Evolutionary conservation across 129 eudicot species (phyloP), one percentile per base, ranked within the genome.

Genomic region (Tanacetum coccineum): DNA sequence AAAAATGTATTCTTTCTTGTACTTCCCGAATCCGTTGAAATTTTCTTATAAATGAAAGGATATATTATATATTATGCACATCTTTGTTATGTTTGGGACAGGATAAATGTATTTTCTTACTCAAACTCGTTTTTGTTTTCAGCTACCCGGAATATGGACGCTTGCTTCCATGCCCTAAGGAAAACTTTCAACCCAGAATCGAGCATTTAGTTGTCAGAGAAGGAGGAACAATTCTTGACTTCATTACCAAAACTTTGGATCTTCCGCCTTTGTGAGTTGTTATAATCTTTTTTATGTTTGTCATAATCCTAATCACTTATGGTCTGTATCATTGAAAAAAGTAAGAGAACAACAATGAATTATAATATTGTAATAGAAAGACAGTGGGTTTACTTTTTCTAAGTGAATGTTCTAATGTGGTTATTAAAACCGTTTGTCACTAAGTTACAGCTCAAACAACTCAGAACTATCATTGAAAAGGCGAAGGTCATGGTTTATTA

Each of bases 261-360:
- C 90, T 91, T 74, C 96, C 97, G 36, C 87, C 87, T 25, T 64
- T 87, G 97, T 91, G 79, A 91, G 96, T 80, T 61, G 30, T 19
- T 55, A 12, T 58, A 13, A 11, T 30, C 48, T 67, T 61, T 44
- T 75, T 4, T 17, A 12, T 26, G 3, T 59, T 22, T 59, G 47
- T 18, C 51, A 4, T 56, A 19, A 50, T 46, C 42, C 6, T 74
- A 55, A 28, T 65, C 21, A 40, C 4, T 46, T 17, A n/a, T 32
- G 36, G 48, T 18, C 62, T 32, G 53, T 36, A 60, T 52, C 36
- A 5, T 11, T 52, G 12, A n/a, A 17, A 51, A 12, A 52, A 1
- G 52, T 66, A 67, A 12, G 60, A 17, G 30, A 59, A 45, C 66
- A 25, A 42, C 47, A 28, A 51, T 6, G 10, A 51, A 21, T 51